Base-by-base conservation (phyloP, 1,139 yeast species). In the Suhomyces bribrorum region DNA sequence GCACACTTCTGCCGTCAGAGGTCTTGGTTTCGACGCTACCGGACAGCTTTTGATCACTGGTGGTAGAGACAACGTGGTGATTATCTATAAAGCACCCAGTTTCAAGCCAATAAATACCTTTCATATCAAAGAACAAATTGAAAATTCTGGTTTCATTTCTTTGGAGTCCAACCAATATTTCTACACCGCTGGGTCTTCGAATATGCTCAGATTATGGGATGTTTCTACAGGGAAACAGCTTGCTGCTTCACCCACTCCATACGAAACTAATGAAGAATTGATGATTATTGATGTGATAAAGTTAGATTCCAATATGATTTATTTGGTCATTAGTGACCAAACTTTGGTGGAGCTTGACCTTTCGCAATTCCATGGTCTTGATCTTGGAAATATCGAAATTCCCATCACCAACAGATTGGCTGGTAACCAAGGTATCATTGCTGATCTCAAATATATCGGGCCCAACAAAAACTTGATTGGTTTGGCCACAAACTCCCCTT, bases 381-480 rank as follows among this genome's bases (percentile, higher is more conserved):
- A 59, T 13, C 49, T 57, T 8, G 44, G 57, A 11, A 51, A 46
- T 12, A 46, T 57, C n/a, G 60, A 56, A 13, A 61, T 86, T 7
- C 71, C 75, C 8, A 57, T 78, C 3, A 49, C 62, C 8, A 70
- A 79, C 38, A 71, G 81, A 32, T 73, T 89, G 48, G 95, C 96
- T 1, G 97, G 97, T 52, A 89, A 90, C 59, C 96, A 92, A 61
- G 97, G 97, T 44, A 94, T 94, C 25, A 83, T 92, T 53, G 95
- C 97, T 7, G 98, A 88, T 55, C 75, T 88, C 62, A 76, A 79
- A 48, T 83, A 81, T 54, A 85, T 83, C 28, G 95, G 94, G 0
- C 86, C 88, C 7, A 61, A 69, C 9, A 61, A 66, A 30, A 61
- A 75, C 29, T 56, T 66, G 22, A 60, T 90, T 34, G 97, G 95